Evolutionary conservation across 805 yeast genomes (phyloP).

Genomic region (Candida silvicultrix): DNA sequence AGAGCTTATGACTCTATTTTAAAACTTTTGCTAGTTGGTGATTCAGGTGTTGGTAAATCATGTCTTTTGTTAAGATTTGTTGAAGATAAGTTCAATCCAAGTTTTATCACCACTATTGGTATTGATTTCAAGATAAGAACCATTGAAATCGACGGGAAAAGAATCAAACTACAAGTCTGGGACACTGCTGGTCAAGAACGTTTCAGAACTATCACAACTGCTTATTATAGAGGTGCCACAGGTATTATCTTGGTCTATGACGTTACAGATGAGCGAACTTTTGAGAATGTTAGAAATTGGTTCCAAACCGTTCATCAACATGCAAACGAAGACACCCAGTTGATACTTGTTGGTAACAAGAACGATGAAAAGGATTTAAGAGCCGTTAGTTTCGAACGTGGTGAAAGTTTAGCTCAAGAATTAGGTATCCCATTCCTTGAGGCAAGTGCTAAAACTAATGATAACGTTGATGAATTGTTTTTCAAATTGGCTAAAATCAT

Average conservation of each 20-base stretch:
- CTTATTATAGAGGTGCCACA: slow-evolving; percentile 86
- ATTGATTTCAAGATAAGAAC: slow-evolving; percentile 97
- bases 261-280: slow-evolving; percentile 85
- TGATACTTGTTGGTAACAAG: slow-evolving; percentile 93
- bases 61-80: slow-evolving; percentile 89
- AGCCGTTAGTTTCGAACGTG: slow-evolving; percentile 85
- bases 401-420: slow-evolving; percentile 80
- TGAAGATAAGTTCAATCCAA: slow-evolving; percentile 93
- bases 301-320: slow-evolving; percentile 92
- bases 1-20: slow-evolving; percentile 84
- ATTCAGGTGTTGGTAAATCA: slow-evolving; percentile 86
- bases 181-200: slow-evolving; percentile 98
- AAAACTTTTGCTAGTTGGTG: slow-evolving; percentile 90
- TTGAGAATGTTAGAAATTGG: slow-evolving; percentile 92
- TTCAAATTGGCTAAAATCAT: slow-evolving; percentile 82
- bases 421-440: slow-evolving; percentile 89
- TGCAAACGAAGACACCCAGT: slow-evolving; percentile 93
- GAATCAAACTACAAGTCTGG: slow-evolving; percentile 93
- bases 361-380: slow-evolving; percentile 86
- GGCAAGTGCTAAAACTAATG: slow-evolving; percentile 92
- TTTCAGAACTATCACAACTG: slow-evolving; percentile 91
- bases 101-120: slow-evolving; percentile 96
- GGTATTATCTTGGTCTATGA: slow-evolving; percentile 82
- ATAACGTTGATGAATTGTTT: slow-evolving; percentile 88
- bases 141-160: slow-evolving; percentile 87